Base-by-base conservation (phyloP, 345 rosid species). In the Odontarrhena argentea region DNA sequence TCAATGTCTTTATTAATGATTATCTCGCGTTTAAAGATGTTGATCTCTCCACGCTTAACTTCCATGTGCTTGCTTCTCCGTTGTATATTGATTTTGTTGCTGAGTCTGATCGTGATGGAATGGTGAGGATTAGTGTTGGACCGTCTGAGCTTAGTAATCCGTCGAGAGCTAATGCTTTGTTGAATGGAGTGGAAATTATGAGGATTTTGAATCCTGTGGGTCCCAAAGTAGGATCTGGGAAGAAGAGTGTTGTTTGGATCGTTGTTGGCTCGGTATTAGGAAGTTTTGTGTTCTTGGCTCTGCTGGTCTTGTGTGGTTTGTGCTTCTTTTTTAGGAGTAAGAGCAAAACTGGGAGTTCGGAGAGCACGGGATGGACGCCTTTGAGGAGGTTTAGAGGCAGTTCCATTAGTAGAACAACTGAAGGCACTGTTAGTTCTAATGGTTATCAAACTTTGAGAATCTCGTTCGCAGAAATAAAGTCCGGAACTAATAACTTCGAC, bases 121-220 rank as follows among this genome's bases (percentile, higher is more conserved):
- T 47, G 71, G 37, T 90, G 57, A 78, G 67, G 48, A 40, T 93
- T 0, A 93, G 94, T 32, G 88, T 93, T 68, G 96, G 98, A 44
- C 97, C 96, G 25, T 93, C 99, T 0, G 85, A 71, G 65, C 69
- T 94, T n/a, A 91, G 99, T 63, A 77, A 45, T 65, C 69, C 84
- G 9, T 6, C 60, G 25, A 86, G 73, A 55, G 63, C 67, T 34
- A 90, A 94, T 71, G 98, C 96, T 54, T 70, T 93, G 40, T 65
- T 93, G 75, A 93, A 90, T 62, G 98, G 98, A 28, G 87, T 84
- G 0, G 98, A 93, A 85, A 85, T 93, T 22, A 86, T 93, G 97
- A 86, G 79, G 73, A 68, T 93, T 80, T 67, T 87, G 47, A 73
- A 61, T 57, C 60, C 66, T 73, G 76, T 61, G 37, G 67, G 44